phyloP scores from a whole-genome alignment of 1,139 yeast species.

The Sugiyamaella paludigena region DNA sequence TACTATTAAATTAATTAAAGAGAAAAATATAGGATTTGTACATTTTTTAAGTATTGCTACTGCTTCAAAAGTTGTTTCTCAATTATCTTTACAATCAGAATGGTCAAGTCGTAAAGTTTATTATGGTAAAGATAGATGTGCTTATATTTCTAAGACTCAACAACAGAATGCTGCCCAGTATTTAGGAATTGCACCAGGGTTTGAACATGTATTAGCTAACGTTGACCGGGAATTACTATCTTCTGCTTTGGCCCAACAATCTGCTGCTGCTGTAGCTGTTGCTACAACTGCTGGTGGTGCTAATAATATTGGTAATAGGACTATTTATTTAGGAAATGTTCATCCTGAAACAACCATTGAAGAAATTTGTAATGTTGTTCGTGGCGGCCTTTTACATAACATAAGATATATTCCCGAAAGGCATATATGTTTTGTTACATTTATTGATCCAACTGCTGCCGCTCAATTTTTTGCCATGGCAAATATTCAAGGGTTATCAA shows the following conservation, averaged over 20 bases:
- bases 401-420: slow-evolving; percentile 64
- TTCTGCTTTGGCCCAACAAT: slow-evolving; percentile 56
- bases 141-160: slow-evolving; percentile 83
- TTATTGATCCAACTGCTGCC: slow-evolving; percentile 88
- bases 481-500: slow-evolving; percentile 73
- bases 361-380: slow-evolving; percentile 88
- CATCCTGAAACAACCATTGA: slow-evolving; percentile 84
- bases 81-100: slow-evolving; percentile 51
- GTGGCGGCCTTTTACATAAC: slow-evolving; percentile 83
- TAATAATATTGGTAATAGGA: slow-evolving; percentile 81
- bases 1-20: slow-evolving; percentile 67
- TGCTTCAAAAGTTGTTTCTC: slow-evolving; percentile 78
- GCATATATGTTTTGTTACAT: slow-evolving; percentile 89
- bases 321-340: slow-evolving; percentile 84
- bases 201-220: slow-evolving; percentile 77
- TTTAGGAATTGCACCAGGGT: slow-evolving; percentile 85
- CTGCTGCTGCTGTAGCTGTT: slow-evolving; percentile 72
- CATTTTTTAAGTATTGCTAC: slow-evolving; percentile 78
- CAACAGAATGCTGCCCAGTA: slow-evolving; percentile 97
- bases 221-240: slow-evolving; percentile 66
- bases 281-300: slow-evolving; percentile 77
- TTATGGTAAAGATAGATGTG: slow-evolving; percentile 88
- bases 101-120: slow-evolving; percentile 66
- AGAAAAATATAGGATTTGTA: slow-evolving; percentile 74
- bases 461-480: slow-evolving; percentile 91